Evolutionary conservation across 2,329 filamentous ascomycete species (phyloP).

Genomic region (Ascochyta rabiei): DNA sequence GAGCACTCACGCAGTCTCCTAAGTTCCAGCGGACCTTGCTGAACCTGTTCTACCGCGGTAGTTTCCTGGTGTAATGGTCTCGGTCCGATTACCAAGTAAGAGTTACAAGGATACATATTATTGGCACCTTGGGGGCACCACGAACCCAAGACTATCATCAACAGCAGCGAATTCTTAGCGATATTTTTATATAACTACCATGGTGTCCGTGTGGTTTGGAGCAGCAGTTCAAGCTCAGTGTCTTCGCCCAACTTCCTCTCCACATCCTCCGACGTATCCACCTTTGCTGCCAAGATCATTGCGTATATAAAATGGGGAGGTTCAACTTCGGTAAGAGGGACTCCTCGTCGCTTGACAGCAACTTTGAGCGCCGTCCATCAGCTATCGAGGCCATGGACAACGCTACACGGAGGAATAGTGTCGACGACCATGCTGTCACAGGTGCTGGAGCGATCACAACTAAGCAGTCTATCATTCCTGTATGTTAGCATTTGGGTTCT

Average conservation of each 20-base stretch:
- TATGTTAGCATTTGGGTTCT: not conserved
- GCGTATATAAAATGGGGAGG: slow-evolving; percentile 6
- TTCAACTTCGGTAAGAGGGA: slow-evolving; percentile 20
- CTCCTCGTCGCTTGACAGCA: slow-evolving; percentile 11
- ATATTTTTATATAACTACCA: slow-evolving; percentile 14
- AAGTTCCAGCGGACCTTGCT: not conserved
- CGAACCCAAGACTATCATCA: slow-evolving; percentile 3
- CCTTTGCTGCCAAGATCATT: not conserved
- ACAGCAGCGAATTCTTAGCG: slow-evolving; percentile 1
- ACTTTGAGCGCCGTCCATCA: slow-evolving; percentile 24
- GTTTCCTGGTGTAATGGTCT: slow-evolving; percentile 1
- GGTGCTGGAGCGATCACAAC: slow-evolving; percentile 52
- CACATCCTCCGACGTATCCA: not conserved
- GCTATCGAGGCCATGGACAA: slow-evolving; percentile 28
- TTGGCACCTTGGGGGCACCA: slow-evolving; percentile 18
- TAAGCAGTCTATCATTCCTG: slow-evolving; percentile 64
- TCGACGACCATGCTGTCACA: slow-evolving; percentile 31
- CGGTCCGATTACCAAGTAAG: slow-evolving; percentile 17
- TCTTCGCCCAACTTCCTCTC: not conserved
- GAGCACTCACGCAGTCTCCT: not conserved
- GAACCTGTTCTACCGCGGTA: not conserved
- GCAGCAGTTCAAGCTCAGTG: slow-evolving; percentile 18
- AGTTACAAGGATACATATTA: slow-evolving; percentile 8
- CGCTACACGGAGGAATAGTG: slow-evolving; percentile 20
- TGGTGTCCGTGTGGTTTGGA: not conserved